Percentiles rank a stretch among this genome's conserved stretches.
Evolutionary conservation across 2,329 filamentous ascomycete species (phyloP).

Genomic region (Aspergillus fischeri): DNA sequence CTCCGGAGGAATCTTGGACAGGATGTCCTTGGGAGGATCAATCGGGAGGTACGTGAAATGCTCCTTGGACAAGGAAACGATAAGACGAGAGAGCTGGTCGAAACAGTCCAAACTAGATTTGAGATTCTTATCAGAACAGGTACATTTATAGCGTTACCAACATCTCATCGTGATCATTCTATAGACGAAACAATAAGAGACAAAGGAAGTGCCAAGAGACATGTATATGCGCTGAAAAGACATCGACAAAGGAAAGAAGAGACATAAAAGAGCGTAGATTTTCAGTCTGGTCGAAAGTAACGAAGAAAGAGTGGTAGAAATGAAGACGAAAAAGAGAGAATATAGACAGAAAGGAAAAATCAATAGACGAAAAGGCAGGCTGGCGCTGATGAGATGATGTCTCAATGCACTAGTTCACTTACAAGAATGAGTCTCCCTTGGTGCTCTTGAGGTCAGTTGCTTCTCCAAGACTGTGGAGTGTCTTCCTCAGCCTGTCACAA

Average conservation of each 20-base stretch:
- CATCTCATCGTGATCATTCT: slow-evolving; percentile 23
- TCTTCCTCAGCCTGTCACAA: slow-evolving; percentile 48
- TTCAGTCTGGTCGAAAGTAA: not conserved
- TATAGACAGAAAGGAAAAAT: slow-evolving; percentile 5
- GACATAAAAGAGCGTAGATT: not conserved
- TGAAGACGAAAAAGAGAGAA: slow-evolving; percentile 10
- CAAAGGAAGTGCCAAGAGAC: slow-evolving; percentile 12
- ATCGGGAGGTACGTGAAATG: slow-evolving; percentile 51
- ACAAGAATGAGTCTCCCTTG: slow-evolving; percentile 49
- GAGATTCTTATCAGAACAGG: slow-evolving; percentile 39
- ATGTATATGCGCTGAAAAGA: slow-evolving; percentile 1
- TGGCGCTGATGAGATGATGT: slow-evolving; percentile 14
- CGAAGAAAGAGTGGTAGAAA: slow-evolving; percentile 4
- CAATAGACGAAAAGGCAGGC: slow-evolving; percentile 10
- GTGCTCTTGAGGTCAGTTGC: slow-evolving; percentile 49
- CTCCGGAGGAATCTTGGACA: slow-evolving; percentile 49
- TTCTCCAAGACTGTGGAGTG: slow-evolving; percentile 48
- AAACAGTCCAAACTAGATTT: slow-evolving; percentile 50
- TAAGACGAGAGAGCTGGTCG: slow-evolving; percentile 48
- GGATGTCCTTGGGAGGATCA: slow-evolving; percentile 47
- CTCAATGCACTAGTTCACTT: slow-evolving; percentile 35
- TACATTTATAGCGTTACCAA: slow-evolving; percentile 37
- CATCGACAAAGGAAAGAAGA: slow-evolving; percentile 9
- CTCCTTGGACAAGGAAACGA: slow-evolving; percentile 49
- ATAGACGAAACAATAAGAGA: slow-evolving; percentile 16